These are phyloP conservation scores for Metarhizium robertsii DNA, from an alignment of 2,329 filamentous ascomycete species.

Conservation along the genomic window DNA sequence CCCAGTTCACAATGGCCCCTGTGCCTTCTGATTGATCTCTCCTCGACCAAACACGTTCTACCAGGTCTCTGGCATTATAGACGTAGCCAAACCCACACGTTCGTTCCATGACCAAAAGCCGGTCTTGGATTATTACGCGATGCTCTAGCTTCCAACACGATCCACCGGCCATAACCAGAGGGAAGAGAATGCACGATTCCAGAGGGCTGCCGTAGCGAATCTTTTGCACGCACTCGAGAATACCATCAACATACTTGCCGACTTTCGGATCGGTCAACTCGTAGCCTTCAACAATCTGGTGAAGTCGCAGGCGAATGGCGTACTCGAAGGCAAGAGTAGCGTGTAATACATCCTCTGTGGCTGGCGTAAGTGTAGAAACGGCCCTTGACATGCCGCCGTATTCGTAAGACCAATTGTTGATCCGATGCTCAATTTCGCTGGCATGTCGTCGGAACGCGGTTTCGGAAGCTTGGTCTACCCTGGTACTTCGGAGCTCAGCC, in stretches of 20 bases:
- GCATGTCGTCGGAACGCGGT: slow-evolving; percentile 20
- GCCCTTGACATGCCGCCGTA: slow-evolving; percentile 17
- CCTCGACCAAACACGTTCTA: slow-evolving; percentile 29
- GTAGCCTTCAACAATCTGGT: slow-evolving; percentile 34
- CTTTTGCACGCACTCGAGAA: slow-evolving; percentile 26
- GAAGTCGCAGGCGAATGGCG: slow-evolving; percentile 30
- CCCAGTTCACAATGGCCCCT: slow-evolving; percentile 23
- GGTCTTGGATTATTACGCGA: slow-evolving; percentile 27
- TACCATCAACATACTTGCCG: slow-evolving; percentile 20
- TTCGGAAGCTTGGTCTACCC: slow-evolving; percentile 21
- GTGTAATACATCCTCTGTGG: slow-evolving; percentile 20
- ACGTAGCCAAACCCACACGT: slow-evolving; percentile 34
- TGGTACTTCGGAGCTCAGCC: slow-evolving; percentile 21
- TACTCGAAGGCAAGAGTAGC: slow-evolving; percentile 30
- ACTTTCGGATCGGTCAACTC: slow-evolving; percentile 24
- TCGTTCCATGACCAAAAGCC: slow-evolving; percentile 33
- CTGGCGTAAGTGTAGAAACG: slow-evolving; percentile 12
- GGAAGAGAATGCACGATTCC: slow-evolving; percentile 30
- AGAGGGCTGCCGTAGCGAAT: slow-evolving; percentile 32
- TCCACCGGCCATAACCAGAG: slow-evolving; percentile 31
- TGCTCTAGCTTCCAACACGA: slow-evolving; percentile 26
- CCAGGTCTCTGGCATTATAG: slow-evolving; percentile 27
- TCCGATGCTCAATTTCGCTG: slow-evolving; percentile 21
- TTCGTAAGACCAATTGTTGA: slow-evolving; percentile 28
- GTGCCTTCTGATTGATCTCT: slow-evolving; percentile 18